Conservation (phyloP, 2,329 filamentous ascomycete genomes). For the Penicillium sp. region DNA sequence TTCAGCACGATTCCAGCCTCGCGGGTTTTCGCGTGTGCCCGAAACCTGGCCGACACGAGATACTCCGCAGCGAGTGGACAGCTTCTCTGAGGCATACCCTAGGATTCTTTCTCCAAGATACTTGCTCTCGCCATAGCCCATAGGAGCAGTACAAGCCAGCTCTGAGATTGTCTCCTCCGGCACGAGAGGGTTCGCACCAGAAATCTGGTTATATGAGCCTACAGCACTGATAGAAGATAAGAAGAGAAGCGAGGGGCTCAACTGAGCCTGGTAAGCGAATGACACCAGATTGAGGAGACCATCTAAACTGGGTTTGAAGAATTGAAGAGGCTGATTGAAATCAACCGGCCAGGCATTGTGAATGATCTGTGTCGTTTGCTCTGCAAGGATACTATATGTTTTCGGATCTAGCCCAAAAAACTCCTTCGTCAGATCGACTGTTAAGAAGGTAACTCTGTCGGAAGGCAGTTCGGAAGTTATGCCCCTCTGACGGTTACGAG, state of each 20-base stretch:
- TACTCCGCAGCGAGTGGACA: neutral
- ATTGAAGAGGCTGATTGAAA: conserved; percentile 2
- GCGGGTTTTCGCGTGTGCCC: neutral
- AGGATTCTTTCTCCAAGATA: conserved; percentile 4
- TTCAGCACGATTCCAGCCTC: conserved; percentile 1
- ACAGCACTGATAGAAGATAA: neutral
- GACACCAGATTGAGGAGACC: neutral
- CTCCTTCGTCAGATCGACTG: neutral
- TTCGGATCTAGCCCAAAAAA: neutral
- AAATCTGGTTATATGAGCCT: neutral
- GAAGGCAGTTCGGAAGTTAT: neutral
- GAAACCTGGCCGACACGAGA: neutral
- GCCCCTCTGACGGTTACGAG: neutral
- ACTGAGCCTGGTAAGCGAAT: neutral
- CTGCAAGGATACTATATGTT: neutral
- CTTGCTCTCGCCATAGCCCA: conserved; percentile 6
- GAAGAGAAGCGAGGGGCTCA: neutral
- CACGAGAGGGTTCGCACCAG: neutral
- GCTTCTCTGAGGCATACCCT: neutral
- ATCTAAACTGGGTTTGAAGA: neutral
- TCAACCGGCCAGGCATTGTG: conserved; percentile 8
- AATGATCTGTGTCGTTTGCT: neutral
- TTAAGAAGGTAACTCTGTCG: neutral
- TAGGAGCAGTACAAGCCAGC: neutral
- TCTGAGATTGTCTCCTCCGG: conserved; percentile 1